Evolutionary conservation across 306 rosid species (phyloP).

Genomic region (Pterocarpus santalinus): DNA sequence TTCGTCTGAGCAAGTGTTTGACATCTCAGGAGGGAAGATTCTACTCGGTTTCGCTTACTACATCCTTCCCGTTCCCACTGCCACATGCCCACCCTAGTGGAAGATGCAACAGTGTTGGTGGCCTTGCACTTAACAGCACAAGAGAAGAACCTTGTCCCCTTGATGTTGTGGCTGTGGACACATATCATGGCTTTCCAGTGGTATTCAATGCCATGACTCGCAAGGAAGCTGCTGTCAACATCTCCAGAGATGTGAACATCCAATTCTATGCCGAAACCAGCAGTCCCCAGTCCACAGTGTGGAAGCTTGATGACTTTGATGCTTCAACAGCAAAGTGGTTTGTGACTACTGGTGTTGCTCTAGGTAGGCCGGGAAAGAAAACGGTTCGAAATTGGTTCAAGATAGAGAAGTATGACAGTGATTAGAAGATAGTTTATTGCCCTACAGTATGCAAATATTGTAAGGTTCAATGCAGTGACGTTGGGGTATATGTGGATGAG

Average conservation of each 20-base stretch:
- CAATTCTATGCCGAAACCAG: not conserved
- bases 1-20: slow-evolving; percentile 41
- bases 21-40: slow-evolving; percentile 37
- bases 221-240: too few species aligned
- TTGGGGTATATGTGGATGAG: not conserved
- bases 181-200: too few species aligned
- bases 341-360: slow-evolving; percentile 37
- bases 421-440: not conserved
- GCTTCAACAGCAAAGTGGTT: slow-evolving; percentile 33
- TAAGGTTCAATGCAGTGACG: not conserved
- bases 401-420: not conserved
- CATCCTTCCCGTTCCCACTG: not conserved
- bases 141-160: slow-evolving; percentile 47
- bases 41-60: not conserved
- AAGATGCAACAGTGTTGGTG: not conserved
- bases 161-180: slow-evolving; percentile 35
- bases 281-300: slow-evolving; percentile 43
- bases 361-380: slow-evolving; percentile 28
- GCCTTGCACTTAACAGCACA: slow-evolving; percentile 31
- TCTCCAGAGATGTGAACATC: too few species aligned
- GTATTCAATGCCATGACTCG: too few species aligned
- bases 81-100: too few species aligned
- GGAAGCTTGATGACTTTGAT: slow-evolving; percentile 42
- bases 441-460: not conserved
- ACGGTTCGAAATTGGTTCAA: slow-evolving; percentile 3